Evolutionary conservation across 768 basidiomycete genomes (phyloP), one percentile per base, ranked within the genome.

Genomic region (Steccherinum ochraceum): DNA sequence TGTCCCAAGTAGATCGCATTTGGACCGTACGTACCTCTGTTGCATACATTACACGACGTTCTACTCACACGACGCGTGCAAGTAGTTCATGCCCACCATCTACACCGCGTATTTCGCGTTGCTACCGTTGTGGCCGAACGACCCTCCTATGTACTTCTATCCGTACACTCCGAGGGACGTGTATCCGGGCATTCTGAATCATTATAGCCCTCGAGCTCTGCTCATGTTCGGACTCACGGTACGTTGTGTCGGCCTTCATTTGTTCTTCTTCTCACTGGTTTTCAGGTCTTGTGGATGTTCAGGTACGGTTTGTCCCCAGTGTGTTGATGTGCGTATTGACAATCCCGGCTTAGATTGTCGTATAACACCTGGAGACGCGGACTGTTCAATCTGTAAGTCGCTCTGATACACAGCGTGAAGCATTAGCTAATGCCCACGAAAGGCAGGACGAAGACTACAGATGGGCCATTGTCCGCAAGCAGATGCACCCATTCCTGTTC

Each of bases 361-460:
- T 90, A 89, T 60, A 92, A 97, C 62, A 86, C 92, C 0, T 83
- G 83, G 66, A 74, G 92, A 27, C 78, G 95, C 46, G 95, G 90
- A 2, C 72, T 95, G 4, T 92, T 91, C 61, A 75, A 66, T 45
- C 65, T 84, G 87, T 89, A 58, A 51, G 83, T 67, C n/a, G 11
- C 11, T 3, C 12, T 11, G 4, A 30, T 20, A 24, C 16, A 35
- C n/a, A n/a, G n/a, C 16, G 10, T 45, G 7, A 12, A 4, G 2
- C 12, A 20, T 16, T 39, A 25, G 5, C 20, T 43, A 48, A 44
- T 48, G 44, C 46, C 16, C 21, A 5, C 26, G 39, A 7, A 24
- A 90, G 87, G 5, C 74, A 78, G 23, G 89, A 89, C 21, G 93
- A 95, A 66, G 93, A 96, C 65, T 97, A 97, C 61, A 86, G 95